phyloP scores from a whole-genome alignment of 176 grass and related monocot genomes.

The Eleusine indica region DNA sequence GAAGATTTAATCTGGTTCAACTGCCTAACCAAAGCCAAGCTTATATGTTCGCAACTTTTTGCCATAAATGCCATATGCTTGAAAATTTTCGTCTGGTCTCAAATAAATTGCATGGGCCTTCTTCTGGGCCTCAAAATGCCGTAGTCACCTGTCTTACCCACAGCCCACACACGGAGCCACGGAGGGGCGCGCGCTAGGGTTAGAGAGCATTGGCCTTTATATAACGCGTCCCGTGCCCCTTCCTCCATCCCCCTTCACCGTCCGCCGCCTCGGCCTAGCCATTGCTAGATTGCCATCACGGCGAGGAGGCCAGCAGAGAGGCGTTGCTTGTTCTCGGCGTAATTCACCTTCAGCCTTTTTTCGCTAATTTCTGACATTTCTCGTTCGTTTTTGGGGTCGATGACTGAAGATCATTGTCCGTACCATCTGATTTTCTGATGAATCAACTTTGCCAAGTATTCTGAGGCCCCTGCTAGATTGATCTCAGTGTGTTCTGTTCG shows the following conservation, averaged over 20 bases:
- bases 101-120: no score
- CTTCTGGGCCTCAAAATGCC: not conserved
- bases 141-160: not conserved
- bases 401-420: constrained; percentile 53
- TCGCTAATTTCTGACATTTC: not conserved
- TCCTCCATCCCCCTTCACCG: fast-evolving
- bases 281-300: not conserved
- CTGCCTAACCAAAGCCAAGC: no score
- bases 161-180: not conserved
- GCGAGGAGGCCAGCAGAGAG: not conserved
- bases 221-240: not conserved
- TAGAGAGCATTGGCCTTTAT: not conserved
- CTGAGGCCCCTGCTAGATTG: constrained; percentile 42
- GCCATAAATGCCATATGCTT: no score
- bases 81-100: no score
- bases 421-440: constrained; percentile 68
- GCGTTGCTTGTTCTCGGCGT: no score
- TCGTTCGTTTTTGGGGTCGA: not conserved
- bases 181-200: constrained; percentile 23
- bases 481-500: not conserved
- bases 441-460: constrained; percentile 15
- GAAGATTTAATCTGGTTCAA: no score
- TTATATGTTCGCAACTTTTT: no score
- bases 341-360: not conserved
- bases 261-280: not conserved